Evolutionary conservation across 2,329 filamentous ascomycete species (phyloP).

Genomic region (Nemania sp.): DNA sequence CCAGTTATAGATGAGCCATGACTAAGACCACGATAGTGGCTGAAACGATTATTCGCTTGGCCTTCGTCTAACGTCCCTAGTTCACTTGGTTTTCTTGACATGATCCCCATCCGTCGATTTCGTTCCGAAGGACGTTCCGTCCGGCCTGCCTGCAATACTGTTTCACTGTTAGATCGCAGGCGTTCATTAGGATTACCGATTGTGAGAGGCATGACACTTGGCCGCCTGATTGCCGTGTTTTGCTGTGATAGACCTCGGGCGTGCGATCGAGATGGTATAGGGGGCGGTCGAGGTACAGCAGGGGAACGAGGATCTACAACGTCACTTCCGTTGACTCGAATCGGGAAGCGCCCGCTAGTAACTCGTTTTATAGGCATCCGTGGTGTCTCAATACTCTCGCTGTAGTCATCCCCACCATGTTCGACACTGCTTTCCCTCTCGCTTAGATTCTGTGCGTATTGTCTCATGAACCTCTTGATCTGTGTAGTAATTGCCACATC

Average conservation of each 20-base stretch:
- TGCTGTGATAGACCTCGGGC: slow-evolving; percentile 80
- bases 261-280: slow-evolving; percentile 84
- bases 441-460: slow-evolving; percentile 60
- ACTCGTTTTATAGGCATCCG: slow-evolving; percentile 74
- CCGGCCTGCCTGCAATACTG: slow-evolving; percentile 62
- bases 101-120: slow-evolving; percentile 72
- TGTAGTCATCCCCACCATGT: slow-evolving; percentile 70
- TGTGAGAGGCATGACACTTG: slow-evolving; percentile 77
- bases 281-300: slow-evolving; percentile 74
- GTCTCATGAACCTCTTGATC: slow-evolving; percentile 71
- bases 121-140: slow-evolving; percentile 66
- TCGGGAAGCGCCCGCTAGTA: slow-evolving; percentile 73
- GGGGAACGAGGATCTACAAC: slow-evolving; percentile 76
- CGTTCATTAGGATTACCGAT: slow-evolving; percentile 78
- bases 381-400: slow-evolving; percentile 84
- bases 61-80: slow-evolving; percentile 72
- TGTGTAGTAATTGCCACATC: slow-evolving; percentile 70
- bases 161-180: slow-evolving; percentile 74
- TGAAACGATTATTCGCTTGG: slow-evolving; percentile 72
- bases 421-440: slow-evolving; percentile 66
- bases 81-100: slow-evolving; percentile 70
- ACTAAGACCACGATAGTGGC: slow-evolving; percentile 74
- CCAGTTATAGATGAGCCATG: slow-evolving; percentile 77
- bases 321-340: slow-evolving; percentile 80
- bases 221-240: slow-evolving; percentile 72